Evolutionary conservation across 805 yeast species (phyloP).

Genomic region (Wickerhamiella lipophila): DNA sequence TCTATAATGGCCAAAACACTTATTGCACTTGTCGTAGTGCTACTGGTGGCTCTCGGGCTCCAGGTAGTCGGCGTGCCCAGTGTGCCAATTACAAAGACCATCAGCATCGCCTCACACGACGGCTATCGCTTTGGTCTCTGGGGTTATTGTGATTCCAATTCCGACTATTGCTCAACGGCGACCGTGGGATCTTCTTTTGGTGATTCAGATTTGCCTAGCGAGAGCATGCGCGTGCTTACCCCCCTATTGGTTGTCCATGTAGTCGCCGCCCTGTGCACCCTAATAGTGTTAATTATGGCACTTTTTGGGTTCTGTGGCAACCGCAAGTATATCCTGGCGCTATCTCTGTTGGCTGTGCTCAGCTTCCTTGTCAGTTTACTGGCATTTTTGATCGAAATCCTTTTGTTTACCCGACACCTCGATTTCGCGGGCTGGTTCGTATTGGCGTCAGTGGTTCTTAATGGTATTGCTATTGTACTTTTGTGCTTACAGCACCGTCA

Average conservation of each 20-base stretch:
- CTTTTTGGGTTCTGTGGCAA: slow-evolving; percentile 32
- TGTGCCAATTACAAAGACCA: slow-evolving; percentile 41
- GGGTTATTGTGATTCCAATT: slow-evolving; percentile 41
- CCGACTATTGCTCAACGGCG: slow-evolving; percentile 31
- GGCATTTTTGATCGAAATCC: slow-evolving; percentile 68
- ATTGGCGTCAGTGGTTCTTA: slow-evolving; percentile 51
- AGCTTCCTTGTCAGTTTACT: slow-evolving; percentile 57
- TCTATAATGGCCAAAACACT: slow-evolving; percentile 6
- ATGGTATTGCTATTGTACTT: slow-evolving; percentile 51
- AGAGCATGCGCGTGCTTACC: slow-evolving; percentile 48
- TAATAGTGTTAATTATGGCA: slow-evolving; percentile 34
- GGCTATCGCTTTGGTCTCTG: slow-evolving; percentile 53
- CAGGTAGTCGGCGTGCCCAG: slow-evolving; percentile 49
- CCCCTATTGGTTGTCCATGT: slow-evolving; percentile 55
- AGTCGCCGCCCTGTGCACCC: slow-evolving; percentile 44
- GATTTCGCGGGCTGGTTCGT: slow-evolving; percentile 81
- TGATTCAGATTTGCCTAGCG: slow-evolving; percentile 44
- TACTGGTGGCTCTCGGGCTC: slow-evolving; percentile 41
- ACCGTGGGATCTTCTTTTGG: slow-evolving; percentile 34
- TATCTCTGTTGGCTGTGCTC: slow-evolving; percentile 50
- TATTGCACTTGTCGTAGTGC: slow-evolving; percentile 26
- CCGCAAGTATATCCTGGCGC: slow-evolving; percentile 36
- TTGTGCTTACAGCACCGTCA: slow-evolving; percentile 64
- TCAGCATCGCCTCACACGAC: slow-evolving; percentile 39
- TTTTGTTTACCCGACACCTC: slow-evolving; percentile 62